phyloP scores from a whole-genome alignment of 352 stramenopile genomes.

The Globisporangium irregulare region DNA sequence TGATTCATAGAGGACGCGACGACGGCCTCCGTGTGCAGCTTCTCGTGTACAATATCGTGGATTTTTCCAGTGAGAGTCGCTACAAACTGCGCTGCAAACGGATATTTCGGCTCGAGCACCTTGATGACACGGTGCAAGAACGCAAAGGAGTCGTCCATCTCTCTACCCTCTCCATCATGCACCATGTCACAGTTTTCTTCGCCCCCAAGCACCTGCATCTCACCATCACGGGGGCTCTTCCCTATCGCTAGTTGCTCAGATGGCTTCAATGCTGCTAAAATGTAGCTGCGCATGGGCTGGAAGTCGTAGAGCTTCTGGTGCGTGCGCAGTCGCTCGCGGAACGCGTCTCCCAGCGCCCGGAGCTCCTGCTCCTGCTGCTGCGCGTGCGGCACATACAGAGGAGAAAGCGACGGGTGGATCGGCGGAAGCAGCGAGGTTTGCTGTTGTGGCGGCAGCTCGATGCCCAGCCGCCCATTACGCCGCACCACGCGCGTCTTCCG shows the following conservation, averaged over 20 bases:
- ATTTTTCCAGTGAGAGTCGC: slow-evolving; percentile 12
- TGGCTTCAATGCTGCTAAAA: neutral
- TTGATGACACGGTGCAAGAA: slow-evolving; percentile 3
- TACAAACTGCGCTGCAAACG: slow-evolving; percentile 25
- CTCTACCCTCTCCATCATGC: neutral
- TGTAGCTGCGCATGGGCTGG: slow-evolving; percentile 1
- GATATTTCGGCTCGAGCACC: slow-evolving; percentile 9
- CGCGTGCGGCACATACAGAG: neutral
- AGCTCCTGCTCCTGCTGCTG: slow-evolving; percentile 22
- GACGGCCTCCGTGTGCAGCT: slow-evolving; percentile 18
- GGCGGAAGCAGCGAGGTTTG: slow-evolving; percentile 16
- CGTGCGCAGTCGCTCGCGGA: slow-evolving; percentile 19
- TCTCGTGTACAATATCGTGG: slow-evolving; percentile 19
- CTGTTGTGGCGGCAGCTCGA: slow-evolving; percentile 5
- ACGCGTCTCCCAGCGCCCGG: slow-evolving; percentile 17
- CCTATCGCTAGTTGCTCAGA: neutral
- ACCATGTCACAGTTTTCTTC: neutral
- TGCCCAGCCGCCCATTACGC: slow-evolving; percentile 23
- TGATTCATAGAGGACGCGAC: neutral
- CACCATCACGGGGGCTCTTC: neutral
- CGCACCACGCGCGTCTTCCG: slow-evolving; percentile 10
- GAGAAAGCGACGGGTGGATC: neutral
- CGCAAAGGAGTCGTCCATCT: slow-evolving; percentile 19
- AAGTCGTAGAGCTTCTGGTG: slow-evolving; percentile 20
- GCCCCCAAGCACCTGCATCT: neutral